These are phyloP conservation scores for Candida quercuum DNA, from an alignment of 805 yeast genomes.

Conservation along the genomic window DNA sequence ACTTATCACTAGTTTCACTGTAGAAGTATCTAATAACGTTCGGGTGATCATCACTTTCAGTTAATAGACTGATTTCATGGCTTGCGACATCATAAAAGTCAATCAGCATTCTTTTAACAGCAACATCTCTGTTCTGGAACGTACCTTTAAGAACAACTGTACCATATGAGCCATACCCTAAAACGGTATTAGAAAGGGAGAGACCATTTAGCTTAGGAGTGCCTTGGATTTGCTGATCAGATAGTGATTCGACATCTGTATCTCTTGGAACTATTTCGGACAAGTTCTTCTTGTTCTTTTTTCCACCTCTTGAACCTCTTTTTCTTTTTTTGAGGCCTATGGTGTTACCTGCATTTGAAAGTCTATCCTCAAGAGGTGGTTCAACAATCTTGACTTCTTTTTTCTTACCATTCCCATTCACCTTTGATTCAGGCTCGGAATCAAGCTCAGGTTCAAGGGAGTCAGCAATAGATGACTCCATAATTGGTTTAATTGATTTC, in stretches of 20 bases:
- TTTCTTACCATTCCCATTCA: conserved; percentile 8
- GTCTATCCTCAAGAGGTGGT: conserved; percentile 20
- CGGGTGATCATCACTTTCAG: conserved; percentile 95
- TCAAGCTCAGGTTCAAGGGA: neutral
- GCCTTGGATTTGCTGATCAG: conserved; percentile 1
- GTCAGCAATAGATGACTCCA: neutral
- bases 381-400: conserved; percentile 25
- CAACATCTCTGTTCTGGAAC: conserved; percentile 91
- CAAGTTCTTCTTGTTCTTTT: conserved; percentile 39
- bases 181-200: conserved; percentile 61
- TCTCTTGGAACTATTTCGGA: too few relatives aligned
- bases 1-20: conserved; percentile 84
- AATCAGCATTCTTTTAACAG: conserved; percentile 88
- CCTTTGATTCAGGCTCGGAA: conserved; percentile 1
- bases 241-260: conserved; percentile 2
- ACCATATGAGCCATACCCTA: conserved; percentile 96
- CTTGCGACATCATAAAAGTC: conserved; percentile 93
- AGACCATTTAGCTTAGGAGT: conserved; percentile 40
- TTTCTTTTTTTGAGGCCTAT: conserved; percentile 54
- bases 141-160: conserved; percentile 89
- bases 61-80: conserved; percentile 80
- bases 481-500: too few relatives aligned
- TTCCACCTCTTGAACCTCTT: conserved; percentile 84
- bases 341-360: conserved; percentile 16
- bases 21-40: conserved; percentile 91